phyloP scores from a whole-genome alignment of 192 early-diverging fungal species.

The Allomyces macrogynus region DNA sequence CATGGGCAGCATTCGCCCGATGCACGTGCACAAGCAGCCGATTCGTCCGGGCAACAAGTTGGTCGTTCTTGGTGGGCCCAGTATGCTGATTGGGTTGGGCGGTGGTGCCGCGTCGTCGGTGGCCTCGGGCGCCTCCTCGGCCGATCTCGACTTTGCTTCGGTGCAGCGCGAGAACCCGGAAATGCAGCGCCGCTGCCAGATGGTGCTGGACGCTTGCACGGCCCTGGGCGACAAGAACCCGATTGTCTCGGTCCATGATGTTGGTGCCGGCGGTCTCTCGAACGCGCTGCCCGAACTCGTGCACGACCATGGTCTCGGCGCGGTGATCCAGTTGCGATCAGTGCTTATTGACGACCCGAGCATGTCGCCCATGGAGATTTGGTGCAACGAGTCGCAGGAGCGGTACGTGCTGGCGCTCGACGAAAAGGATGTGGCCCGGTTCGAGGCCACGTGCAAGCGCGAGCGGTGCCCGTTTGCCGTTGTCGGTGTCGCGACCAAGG shows the following conservation, averaged over 20 bases:
- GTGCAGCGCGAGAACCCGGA: conserved; percentile 99
- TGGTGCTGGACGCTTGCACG: conserved; percentile 89
- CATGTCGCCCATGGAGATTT: conserved; percentile 99
- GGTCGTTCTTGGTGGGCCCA: conserved; percentile 84
- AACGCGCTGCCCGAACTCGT: conserved; percentile 97
- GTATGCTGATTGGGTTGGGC: conserved; percentile 96
- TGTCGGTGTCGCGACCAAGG: conserved; percentile 69
- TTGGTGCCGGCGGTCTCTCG: conserved; percentile 95
- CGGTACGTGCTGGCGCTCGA: conserved; percentile 89
- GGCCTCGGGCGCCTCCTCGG: conserved; percentile 64
- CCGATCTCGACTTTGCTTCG: conserved; percentile 86
- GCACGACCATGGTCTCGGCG: conserved; percentile 81
- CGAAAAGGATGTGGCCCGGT: conserved; percentile 39
- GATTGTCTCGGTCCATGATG: conserved; percentile 90
- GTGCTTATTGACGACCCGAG: conserved; percentile 75
- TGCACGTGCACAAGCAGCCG: conserved; percentile 70
- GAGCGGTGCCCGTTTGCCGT: conserved; percentile 84
- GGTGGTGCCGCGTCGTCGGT: conserved; percentile 97
- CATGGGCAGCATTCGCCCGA: conserved; percentile 73
- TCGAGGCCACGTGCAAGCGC: conserved; percentile 57
- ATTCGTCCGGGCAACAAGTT: conserved; percentile 62
- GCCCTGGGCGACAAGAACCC: conserved; percentile 56
- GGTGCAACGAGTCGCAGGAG: conserved; percentile 99
- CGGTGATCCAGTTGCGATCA: conserved; percentile 70
- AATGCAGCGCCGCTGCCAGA: conserved; percentile 94